phyloP scores from a whole-genome alignment of 1,284 basidiomycete genomes.

The Inonotus obliquus region DNA sequence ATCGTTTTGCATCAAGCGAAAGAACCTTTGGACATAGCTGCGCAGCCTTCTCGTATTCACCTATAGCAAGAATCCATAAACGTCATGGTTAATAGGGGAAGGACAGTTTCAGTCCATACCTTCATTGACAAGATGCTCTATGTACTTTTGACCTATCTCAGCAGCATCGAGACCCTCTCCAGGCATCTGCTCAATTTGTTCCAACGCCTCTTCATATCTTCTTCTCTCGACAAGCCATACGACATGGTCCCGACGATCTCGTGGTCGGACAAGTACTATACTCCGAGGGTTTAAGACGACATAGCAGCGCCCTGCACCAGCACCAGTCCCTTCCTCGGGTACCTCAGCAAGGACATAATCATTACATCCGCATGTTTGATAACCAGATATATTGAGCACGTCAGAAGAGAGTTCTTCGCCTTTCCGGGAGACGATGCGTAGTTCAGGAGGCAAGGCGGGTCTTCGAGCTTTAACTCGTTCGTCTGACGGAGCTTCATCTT shows the following conservation, averaged over 20 bases:
- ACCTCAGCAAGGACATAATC: conserved; percentile 76
- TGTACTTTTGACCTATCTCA: conserved; percentile 80
- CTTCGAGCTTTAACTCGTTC: conserved; percentile 71
- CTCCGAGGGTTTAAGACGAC: conserved; percentile 86
- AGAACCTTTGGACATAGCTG: conserved; percentile 85
- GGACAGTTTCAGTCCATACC: conserved; percentile 38
- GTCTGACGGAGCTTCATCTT: conserved; percentile 69
- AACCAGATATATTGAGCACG: conserved; percentile 76
- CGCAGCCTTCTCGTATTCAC: conserved; percentile 81
- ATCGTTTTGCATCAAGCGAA: conserved; percentile 70
- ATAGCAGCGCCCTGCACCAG: conserved; percentile 43
- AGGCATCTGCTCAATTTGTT: conserved; percentile 65
- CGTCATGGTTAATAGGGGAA: neutral
- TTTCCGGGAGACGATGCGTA: conserved; percentile 83
- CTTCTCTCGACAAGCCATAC: conserved; percentile 87
- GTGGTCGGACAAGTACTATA: conserved; percentile 78
- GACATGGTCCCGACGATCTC: conserved; percentile 89
- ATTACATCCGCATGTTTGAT: conserved; percentile 85
- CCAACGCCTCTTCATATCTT: conserved; percentile 86
- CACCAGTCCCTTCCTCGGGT: conserved; percentile 25
- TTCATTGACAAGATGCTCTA: conserved; percentile 74
- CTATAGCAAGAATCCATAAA: conserved; percentile 35
- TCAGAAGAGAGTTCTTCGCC: conserved; percentile 92
- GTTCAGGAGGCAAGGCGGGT: conserved; percentile 83
- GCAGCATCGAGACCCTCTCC: conserved; percentile 54